Evolutionary conservation across 2,329 filamentous ascomycete species (phyloP), one percentile per base, ranked within the genome.

Genomic region (Aspergillus fructus): DNA sequence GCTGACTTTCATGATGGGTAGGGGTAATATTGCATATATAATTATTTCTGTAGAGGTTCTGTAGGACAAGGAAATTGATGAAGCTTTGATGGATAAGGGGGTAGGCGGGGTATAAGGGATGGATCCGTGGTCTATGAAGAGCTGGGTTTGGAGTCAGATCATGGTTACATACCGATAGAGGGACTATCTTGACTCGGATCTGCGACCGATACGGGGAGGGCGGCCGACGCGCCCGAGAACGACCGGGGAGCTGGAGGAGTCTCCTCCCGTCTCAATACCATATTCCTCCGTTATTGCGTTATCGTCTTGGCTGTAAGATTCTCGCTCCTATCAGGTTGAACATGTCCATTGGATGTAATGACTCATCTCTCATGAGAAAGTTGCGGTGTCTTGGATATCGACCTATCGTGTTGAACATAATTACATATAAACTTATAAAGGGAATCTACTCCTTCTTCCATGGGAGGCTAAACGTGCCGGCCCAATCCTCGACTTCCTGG

Each of bases 401-500:
- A 34, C 27, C 27, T 34, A 48, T 34, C 45, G 27, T 63, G 57
- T 58, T 62, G 49, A 61, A 63, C 53, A 55, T 57, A 59, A 65
- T 56, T 30, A 30, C 27, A 30, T 30, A 30, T 30, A 30, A 30
- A 59, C 61, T 63, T 63, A 49, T 24, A 42, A 42, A 45, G 19
- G 49, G 42, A 49, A n/a, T 47, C n/a, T 83, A 83, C 66, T 89
- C 86, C 66, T 84, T 84, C 4, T 87, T 88, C 59, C 85, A 84
- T 74, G 94, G 94, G 64, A 99, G 87, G 68, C 93, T 93, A 86
- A 99, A 99, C 62, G 85, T 88, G 68, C 84, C 84, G 71, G 91
- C 91, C 93, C 93, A 99, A 48, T 82, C 81, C 53, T 93, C 85
- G 71, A 99, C 94, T 83, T 97, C 93, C 80, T 91, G 89, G 79